phyloP scores from a whole-genome alignment of 2,329 filamentous ascomycete species.

The Colletotrichum endophyticum region DNA sequence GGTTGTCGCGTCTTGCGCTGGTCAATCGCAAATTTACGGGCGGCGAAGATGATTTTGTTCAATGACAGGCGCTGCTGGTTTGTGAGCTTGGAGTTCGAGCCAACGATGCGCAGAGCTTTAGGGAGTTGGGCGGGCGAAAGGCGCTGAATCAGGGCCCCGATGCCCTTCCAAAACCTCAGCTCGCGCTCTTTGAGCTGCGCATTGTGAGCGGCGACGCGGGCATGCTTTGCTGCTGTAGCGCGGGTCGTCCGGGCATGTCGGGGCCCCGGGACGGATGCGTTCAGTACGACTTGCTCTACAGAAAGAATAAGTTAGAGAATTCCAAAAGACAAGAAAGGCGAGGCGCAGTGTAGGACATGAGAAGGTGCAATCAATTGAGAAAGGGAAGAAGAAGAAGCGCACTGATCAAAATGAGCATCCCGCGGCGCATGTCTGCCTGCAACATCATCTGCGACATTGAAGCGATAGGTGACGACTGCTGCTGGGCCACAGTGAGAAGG shows the following conservation, averaged over 20 bases:
- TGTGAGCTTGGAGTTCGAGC: not conserved
- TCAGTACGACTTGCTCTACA: not conserved
- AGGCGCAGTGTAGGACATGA: not conserved
- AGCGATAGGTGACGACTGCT: not conserved
- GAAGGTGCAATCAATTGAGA: no score
- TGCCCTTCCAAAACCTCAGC: not conserved
- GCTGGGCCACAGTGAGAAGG: not conserved
- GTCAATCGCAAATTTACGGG: not conserved
- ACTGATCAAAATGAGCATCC: not conserved
- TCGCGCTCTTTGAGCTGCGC: not conserved
- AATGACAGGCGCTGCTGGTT: not conserved
- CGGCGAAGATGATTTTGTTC: not conserved
- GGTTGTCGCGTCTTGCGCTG: not conserved
- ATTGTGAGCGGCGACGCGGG: not conserved
- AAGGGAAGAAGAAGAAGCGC: not conserved
- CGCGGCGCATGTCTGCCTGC: not conserved
- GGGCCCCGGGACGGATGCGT: not conserved
- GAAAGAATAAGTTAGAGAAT: not conserved
- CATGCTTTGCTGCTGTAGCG: not conserved
- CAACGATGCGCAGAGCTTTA: not conserved
- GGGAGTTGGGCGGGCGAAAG: not conserved
- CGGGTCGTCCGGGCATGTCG: not conserved
- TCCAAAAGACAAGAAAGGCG: no score
- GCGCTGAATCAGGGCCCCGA: not conserved
- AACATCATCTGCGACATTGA: not conserved